Base-by-base conservation (phyloP, 106 monocot genomes). In the Allium sativum region DNA sequence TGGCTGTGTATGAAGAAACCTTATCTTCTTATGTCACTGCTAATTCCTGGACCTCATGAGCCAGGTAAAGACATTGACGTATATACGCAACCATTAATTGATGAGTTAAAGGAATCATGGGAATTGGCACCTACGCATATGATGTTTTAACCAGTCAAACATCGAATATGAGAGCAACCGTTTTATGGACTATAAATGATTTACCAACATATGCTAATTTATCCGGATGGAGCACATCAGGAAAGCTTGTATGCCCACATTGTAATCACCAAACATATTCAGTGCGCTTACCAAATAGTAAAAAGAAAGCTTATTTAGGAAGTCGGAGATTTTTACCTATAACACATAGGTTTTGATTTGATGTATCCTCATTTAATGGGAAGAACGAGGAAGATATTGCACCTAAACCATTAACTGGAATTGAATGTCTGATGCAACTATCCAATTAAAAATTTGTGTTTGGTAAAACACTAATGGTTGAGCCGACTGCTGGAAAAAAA, bases 171-270 rank as follows among this genome's bases (percentile, higher is more conserved):
- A 44, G 42, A 18, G 73, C n/a, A n/a, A n/a, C n/a, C n/a, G n/a
- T n/a, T n/a, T n/a, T n/a, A n/a, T n/a, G n/a, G n/a, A n/a, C n/a
- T n/a, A n/a, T n/a, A n/a, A n/a, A n/a, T n/a, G n/a, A n/a, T n/a
- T n/a, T n/a, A n/a, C n/a, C n/a, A n/a, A 7, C 57, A 14, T 73
- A 73, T 66, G 65, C 19, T 4, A 50, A 64, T 22, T 20, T 73
- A 17, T 66, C 65, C 0, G 46, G 58, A 17, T 73, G 56, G 65
- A 58, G 56, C 14, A 73, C 73, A 5, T 22, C 64, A 7, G 68
- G 56, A 13, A n/a, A 15, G 0, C 21, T 57, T 12, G 56, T 56
- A 45, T 68, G 68, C 21, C 68, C 56, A 17, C 10, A 45, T 56
- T 68, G 57, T 21, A 56, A 45, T 7, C 11, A 52, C 9, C 5